These are phyloP conservation scores for Scortechinia acanthostroma DNA, from an alignment of 2,329 filamentous ascomycete species.

Conservation along the genomic window DNA sequence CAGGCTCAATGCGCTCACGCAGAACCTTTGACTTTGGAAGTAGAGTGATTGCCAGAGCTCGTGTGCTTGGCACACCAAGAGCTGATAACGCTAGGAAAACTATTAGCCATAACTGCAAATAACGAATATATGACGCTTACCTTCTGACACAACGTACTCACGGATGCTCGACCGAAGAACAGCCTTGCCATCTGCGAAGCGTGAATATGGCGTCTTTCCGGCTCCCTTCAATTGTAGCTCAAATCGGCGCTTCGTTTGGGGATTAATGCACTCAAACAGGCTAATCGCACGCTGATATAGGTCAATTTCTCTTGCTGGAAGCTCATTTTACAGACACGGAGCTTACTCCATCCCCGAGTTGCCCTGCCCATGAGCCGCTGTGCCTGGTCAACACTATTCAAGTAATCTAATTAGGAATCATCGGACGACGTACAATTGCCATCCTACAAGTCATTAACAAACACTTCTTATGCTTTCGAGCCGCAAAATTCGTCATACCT, in stretches of 20 bases:
- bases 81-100: slow-evolving; percentile 57
- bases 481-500: no score
- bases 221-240: slow-evolving; percentile 94
- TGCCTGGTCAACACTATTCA: slow-evolving; percentile 34
- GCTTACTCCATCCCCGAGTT: slow-evolving; percentile 73
- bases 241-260: slow-evolving; percentile 59
- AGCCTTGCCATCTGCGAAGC: slow-evolving; percentile 92
- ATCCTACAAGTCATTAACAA: no score
- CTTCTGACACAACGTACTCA: slow-evolving; percentile 88
- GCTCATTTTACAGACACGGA: neutral
- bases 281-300: slow-evolving; percentile 74
- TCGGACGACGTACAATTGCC: neutral
- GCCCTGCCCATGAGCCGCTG: slow-evolving; percentile 86
- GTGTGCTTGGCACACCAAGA: slow-evolving; percentile 76
- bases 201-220: slow-evolving; percentile 85
- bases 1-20: slow-evolving; percentile 77
- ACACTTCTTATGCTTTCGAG: no score
- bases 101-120: neutral
- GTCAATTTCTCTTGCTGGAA: no score
- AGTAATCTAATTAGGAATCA: neutral
- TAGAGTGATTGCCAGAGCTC: slow-evolving; percentile 76
- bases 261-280: slow-evolving; percentile 81
- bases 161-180: slow-evolving; percentile 87
- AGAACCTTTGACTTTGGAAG: slow-evolving; percentile 67
- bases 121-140: neutral